These are phyloP conservation scores for Nidularia sp. DNA, from an alignment of 768 basidiomycete species.

Conservation along the genomic window DNA sequence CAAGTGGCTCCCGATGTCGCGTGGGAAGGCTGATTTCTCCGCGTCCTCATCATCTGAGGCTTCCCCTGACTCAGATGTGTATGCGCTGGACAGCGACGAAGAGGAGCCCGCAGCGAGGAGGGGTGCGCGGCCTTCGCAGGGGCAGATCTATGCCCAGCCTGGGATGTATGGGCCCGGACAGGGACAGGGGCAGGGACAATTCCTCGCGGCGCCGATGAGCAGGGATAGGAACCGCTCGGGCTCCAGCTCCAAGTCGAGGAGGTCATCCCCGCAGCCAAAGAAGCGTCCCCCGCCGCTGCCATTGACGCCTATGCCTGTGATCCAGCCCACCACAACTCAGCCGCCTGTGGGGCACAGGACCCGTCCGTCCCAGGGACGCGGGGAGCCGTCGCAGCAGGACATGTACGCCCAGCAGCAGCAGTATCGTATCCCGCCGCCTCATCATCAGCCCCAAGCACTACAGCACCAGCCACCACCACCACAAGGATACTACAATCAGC, in stretches of 20 bases:
- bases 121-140: background rate
- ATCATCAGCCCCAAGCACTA: background rate
- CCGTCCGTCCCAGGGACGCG: background rate
- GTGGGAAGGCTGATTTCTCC: no score
- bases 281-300: background rate
- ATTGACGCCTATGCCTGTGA: background rate
- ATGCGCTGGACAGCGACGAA: background rate
- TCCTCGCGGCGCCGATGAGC: background rate
- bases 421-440: background rate
- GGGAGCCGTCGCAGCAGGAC: background rate
- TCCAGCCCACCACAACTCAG: no score
- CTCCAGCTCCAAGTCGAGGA: background rate
- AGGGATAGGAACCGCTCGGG: background rate
- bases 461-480: background rate
- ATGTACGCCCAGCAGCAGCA: background rate
- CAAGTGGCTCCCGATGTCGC: conserved; percentile 4
- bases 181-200: background rate
- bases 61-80: background rate
- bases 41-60: background rate
- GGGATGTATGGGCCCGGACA: background rate
- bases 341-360: no score
- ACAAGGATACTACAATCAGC: background rate
- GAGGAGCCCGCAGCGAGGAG: background rate
- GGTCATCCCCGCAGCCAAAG: background rate
- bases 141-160: background rate